Evolutionary conservation across 192 early-diverging fungal genomes (phyloP).

Genomic region (Rhizophlyctis rosea): DNA sequence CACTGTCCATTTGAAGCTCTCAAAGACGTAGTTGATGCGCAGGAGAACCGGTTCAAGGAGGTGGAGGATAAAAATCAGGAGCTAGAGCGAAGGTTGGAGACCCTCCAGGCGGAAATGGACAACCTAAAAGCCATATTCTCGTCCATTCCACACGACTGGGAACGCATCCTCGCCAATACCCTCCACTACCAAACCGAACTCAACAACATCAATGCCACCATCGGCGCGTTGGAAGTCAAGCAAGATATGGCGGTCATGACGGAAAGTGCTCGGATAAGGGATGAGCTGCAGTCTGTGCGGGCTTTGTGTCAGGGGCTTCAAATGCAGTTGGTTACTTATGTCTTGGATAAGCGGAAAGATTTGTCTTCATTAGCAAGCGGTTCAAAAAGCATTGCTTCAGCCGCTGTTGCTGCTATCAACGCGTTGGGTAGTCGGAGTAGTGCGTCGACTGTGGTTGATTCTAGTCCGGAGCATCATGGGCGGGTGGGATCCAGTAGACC

Average conservation of each 20-base stretch:
- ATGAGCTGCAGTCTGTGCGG: conserved; percentile 65
- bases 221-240: conserved; percentile 60
- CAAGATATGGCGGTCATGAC: conserved; percentile 69
- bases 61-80: conserved; percentile 47
- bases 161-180: not conserved
- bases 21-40: conserved; percentile 46
- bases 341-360: conserved; percentile 51
- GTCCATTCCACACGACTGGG: not conserved
- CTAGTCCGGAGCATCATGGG: too few species aligned
- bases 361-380: not conserved
- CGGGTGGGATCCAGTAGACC: too few species aligned
- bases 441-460: too few species aligned
- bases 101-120: conserved; percentile 10
- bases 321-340: conserved; percentile 62
- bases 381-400: too few species aligned
- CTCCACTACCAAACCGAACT: conserved; percentile 42
- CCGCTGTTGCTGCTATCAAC: too few species aligned
- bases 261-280: conserved; percentile 61
- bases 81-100: conserved; percentile 23
- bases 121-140: not conserved
- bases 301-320: conserved; percentile 64
- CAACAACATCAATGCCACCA: conserved; percentile 50
- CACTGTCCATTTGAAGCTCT: conserved; percentile 63
- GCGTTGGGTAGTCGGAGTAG: too few species aligned
- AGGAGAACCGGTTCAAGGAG: conserved; percentile 40